Percentiles rank a stretch among this genome's conserved stretches.
Evolutionary conservation across 2,329 filamentous ascomycete genomes (phyloP).

Genomic region (Fusarium neocosmosporiellum): DNA sequence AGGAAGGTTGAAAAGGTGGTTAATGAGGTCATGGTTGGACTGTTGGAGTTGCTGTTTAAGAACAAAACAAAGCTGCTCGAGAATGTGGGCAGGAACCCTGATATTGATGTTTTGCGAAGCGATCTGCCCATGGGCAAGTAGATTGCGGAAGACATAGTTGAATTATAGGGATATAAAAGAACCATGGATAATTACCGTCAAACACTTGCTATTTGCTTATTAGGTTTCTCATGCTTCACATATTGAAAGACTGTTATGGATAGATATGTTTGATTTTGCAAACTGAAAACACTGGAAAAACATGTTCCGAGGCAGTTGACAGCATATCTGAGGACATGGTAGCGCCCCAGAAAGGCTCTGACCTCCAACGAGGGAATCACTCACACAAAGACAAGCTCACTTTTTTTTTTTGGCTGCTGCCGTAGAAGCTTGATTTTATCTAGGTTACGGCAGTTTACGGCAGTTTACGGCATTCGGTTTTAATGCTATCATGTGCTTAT

Average conservation of each 20-base stretch:
- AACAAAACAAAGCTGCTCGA: conserved; percentile 2
- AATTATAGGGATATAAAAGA: neutral
- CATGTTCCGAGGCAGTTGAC: neutral
- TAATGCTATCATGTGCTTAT: neutral
- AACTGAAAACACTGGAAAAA: neutral
- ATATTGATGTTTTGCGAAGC: conserved; percentile 6
- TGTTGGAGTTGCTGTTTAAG: conserved; percentile 9
- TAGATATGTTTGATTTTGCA: neutral
- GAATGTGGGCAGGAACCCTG: conserved; percentile 1
- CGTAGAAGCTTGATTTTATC: no score
- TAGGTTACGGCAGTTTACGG: no score
- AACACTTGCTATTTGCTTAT: neutral
- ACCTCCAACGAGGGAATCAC: neutral
- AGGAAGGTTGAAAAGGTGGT: conserved; percentile 7
- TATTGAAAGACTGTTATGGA: neutral
- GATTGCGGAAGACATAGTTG: neutral
- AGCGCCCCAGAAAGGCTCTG: neutral
- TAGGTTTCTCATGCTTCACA: neutral
- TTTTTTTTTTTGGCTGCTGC: no score
- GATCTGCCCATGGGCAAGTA: neutral
- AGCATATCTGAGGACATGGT: neutral
- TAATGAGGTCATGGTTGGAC: conserved; percentile 1
- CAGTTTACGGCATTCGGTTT: neutral
- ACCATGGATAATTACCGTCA: neutral
- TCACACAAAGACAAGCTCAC: neutral